phyloP scores from a whole-genome alignment of 805 yeast species.

The Candida methanosorbosa region DNA sequence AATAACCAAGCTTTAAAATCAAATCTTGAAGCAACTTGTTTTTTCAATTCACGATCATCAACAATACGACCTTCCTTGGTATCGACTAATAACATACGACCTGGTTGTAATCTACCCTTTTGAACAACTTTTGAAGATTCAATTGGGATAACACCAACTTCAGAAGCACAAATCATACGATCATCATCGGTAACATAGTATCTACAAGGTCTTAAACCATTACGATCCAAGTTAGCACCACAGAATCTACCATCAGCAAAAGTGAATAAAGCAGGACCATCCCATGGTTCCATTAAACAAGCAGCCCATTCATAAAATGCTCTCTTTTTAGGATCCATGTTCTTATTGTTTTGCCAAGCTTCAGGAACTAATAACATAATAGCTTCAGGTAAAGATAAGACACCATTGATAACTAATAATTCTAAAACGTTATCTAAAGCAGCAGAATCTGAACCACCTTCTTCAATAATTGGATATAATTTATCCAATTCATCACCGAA shows the following conservation, averaged over 20 bases:
- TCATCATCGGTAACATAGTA: slow-evolving; percentile 93
- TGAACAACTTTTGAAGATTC: slow-evolving; percentile 74
- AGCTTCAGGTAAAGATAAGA: slow-evolving; percentile 89
- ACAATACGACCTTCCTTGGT: slow-evolving; percentile 89
- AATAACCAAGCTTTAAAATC: slow-evolving; percentile 93
- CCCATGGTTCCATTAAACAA: slow-evolving; percentile 99
- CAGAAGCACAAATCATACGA: slow-evolving; percentile 95
- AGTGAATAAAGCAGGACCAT: slow-evolving; percentile 95
- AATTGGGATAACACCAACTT: slow-evolving; percentile 92
- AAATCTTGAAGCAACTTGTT: slow-evolving; percentile 65
- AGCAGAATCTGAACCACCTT: slow-evolving; percentile 98
- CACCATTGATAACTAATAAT: slow-evolving; percentile 85
- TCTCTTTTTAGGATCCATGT: slow-evolving; percentile 83
- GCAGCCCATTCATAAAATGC: slow-evolving; percentile 99
- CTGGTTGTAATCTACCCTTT: slow-evolving; percentile 94
- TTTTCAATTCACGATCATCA: slow-evolving; percentile 84
- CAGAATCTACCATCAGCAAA: slow-evolving; percentile 97
- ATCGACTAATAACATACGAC: slow-evolving; percentile 91
- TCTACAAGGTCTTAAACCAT: slow-evolving; percentile 97
- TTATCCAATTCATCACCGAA: slow-evolving; percentile 90
- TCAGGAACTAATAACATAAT: slow-evolving; percentile 96
- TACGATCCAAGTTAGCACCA: slow-evolving; percentile 96
- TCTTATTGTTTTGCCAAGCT: slow-evolving; percentile 87
- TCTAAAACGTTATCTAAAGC: slow-evolving; percentile 95
- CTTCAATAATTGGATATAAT: slow-evolving; percentile 91